phyloP scores from a whole-genome alignment of 371 early-diverging fungal genomes.

The Basidiobolus meristosporus region DNA sequence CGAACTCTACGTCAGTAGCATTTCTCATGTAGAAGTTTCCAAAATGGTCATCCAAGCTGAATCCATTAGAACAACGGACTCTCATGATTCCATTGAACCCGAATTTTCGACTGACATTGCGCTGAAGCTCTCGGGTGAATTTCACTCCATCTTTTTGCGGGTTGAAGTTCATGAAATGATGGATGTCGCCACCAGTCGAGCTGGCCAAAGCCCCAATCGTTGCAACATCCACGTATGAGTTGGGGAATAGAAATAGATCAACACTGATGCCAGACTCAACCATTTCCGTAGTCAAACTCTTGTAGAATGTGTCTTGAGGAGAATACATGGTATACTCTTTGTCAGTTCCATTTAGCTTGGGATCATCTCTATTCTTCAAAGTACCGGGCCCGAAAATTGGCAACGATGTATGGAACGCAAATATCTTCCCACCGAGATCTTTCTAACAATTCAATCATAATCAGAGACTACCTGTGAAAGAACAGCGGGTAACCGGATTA shows the following conservation, averaged over 20 bases:
- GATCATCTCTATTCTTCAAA: conserved; percentile 70
- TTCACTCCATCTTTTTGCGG: conserved; percentile 33
- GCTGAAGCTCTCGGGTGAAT: conserved; percentile 44
- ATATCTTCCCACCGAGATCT: conserved; percentile 65
- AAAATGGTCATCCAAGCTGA: conserved; percentile 64
- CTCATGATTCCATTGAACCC: conserved; percentile 80
- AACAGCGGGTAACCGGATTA: no score
- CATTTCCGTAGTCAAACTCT: conserved; percentile 54
- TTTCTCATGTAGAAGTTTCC: conserved; percentile 89
- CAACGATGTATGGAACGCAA: conserved; percentile 61
- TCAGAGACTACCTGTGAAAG: neutral
- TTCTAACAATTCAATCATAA: conserved; percentile 14
- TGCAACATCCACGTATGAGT: conserved; percentile 73
- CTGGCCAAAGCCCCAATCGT: conserved; percentile 51
- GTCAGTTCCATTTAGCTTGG: conserved; percentile 68
- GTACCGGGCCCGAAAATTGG: conserved; percentile 77
- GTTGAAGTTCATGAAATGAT: conserved; percentile 62
- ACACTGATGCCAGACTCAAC: conserved; percentile 62
- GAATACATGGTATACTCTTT: conserved; percentile 71
- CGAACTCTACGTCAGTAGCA: conserved; percentile 79
- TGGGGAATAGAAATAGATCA: conserved; percentile 78
- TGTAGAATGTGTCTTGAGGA: conserved; percentile 75
- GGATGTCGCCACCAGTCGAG: conserved; percentile 77
- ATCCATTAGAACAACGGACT: conserved; percentile 74
- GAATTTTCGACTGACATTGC: conserved; percentile 50